Conservation (phyloP, 768 basidiomycete genomes). For the Mycena venus region DNA sequence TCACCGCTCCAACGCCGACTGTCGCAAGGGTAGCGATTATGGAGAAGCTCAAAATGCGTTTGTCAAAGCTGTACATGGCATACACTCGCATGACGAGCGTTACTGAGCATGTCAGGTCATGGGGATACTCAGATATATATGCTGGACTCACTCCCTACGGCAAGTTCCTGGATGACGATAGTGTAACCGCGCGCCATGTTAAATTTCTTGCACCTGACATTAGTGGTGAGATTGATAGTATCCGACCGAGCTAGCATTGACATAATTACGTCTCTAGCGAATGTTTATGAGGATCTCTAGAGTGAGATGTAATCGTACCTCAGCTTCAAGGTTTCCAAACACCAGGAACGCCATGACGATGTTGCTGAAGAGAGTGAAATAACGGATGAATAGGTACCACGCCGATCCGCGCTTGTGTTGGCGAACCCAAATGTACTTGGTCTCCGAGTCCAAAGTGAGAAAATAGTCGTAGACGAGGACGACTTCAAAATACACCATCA, state of each 20-base stretch:
- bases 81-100: not conserved
- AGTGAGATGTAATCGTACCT: not conserved
- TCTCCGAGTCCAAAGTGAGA: not conserved
- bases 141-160: not conserved
- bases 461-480: not conserved
- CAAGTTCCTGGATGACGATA: not conserved
- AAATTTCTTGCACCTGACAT: not conserved
- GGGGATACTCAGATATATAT: too few species aligned
- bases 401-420: not conserved
- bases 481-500: too few species aligned
- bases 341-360: not conserved
- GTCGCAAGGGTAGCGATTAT: not conserved
- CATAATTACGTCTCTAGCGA: not conserved
- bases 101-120: not conserved
- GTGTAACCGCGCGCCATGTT: not conserved
- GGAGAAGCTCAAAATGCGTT: not conserved
- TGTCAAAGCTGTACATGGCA: not conserved
- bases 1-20: not conserved
- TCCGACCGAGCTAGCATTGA: too few species aligned
- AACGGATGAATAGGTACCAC: not conserved
- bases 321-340: not conserved
- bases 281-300: not conserved
- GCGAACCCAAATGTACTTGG: not conserved
- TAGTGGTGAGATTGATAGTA: not conserved
- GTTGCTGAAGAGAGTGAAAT: not conserved